Percentiles rank a stretch among this genome's conserved stretches.
These are phyloP conservation scores for Trypethelium eluteriae DNA, from an alignment of 495 filamentous ascomycete species.

Conservation along the genomic window DNA sequence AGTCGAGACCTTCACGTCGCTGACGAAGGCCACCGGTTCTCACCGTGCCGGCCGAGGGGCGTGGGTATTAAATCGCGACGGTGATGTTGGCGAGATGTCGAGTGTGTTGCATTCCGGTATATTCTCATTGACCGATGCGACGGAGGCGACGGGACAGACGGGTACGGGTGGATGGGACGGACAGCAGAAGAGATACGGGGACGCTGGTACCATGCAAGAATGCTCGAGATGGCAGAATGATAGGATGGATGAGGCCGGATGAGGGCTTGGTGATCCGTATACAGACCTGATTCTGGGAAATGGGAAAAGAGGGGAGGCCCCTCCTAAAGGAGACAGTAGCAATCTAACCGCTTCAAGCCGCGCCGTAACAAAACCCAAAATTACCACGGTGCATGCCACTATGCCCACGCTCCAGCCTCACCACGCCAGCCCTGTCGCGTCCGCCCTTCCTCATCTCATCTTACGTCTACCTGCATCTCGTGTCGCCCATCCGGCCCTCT, in stretches of 20 bases:
- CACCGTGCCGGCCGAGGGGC: background rate
- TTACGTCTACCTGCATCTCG: constrained; percentile 10
- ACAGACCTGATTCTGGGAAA: constrained; percentile 3
- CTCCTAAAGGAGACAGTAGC: background rate
- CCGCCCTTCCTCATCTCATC: constrained; percentile 10
- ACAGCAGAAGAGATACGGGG: background rate
- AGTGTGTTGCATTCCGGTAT: constrained; percentile 9
- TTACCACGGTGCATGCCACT: background rate
- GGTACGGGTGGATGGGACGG: background rate
- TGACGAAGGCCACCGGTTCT: background rate
- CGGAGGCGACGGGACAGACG: background rate
- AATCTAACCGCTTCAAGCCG: background rate
- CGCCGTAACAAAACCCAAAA: constrained; percentile 9
- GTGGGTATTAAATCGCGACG: background rate
- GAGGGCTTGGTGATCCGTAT: background rate
- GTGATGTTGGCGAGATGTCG: background rate
- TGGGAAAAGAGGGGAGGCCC: constrained; percentile 2
- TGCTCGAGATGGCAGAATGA: background rate
- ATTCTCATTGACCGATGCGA: constrained; percentile 7
- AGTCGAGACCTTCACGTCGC: background rate
- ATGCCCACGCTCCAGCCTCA: background rate
- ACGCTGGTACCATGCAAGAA: background rate
- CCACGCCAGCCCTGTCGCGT: background rate
- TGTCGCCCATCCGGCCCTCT: background rate
- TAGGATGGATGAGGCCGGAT: background rate